These are phyloP conservation scores for Psilocybe sp. DNA, from an alignment of 768 basidiomycete genomes.

Conservation along the genomic window DNA sequence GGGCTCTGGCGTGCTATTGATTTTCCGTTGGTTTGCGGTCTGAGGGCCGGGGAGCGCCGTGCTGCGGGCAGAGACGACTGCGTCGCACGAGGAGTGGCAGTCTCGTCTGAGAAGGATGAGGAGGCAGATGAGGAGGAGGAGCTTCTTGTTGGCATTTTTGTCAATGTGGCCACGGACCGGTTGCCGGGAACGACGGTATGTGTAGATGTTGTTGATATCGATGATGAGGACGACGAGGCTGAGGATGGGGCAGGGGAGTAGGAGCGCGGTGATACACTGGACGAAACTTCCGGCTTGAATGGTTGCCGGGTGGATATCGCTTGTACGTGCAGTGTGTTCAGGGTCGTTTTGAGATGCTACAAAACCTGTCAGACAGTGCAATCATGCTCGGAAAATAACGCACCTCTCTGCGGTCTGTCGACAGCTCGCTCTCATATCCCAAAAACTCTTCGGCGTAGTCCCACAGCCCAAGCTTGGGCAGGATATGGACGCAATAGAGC, in stretches of 20 bases:
- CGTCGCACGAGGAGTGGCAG: constrained; percentile 28
- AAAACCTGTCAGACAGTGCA: constrained; percentile 7
- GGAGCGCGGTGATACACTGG: constrained; percentile 30
- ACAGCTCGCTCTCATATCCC: constrained; percentile 67
- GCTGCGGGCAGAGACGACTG: constrained; percentile 9
- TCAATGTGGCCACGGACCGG: constrained; percentile 21
- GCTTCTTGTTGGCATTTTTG: constrained; percentile 21
- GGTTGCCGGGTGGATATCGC: constrained; percentile 31
- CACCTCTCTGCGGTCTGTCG: constrained; percentile 50
- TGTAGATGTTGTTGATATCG: constrained; percentile 69
- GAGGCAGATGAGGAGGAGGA: constrained; percentile 28
- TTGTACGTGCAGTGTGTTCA: constrained; percentile 40
- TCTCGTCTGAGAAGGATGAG: constrained; percentile 37
- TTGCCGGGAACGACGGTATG: constrained; percentile 62
- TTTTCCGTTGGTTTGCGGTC: constrained; percentile 1
- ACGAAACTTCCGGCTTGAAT: constrained; percentile 12
- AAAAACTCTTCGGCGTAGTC: constrained; percentile 77
- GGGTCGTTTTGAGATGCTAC: constrained; percentile 36
- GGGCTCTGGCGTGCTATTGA: constrained; percentile 22
- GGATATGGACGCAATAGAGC: constrained; percentile 68
- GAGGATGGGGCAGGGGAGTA: constrained; percentile 53
- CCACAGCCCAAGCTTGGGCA: constrained; percentile 77
- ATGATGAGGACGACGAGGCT: constrained; percentile 64
- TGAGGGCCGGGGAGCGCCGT: constrained; percentile 2
- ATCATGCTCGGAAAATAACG: constrained; percentile 11